Evolutionary conservation across 768 basidiomycete species (phyloP).

Genomic region (Suillus weaverae): DNA sequence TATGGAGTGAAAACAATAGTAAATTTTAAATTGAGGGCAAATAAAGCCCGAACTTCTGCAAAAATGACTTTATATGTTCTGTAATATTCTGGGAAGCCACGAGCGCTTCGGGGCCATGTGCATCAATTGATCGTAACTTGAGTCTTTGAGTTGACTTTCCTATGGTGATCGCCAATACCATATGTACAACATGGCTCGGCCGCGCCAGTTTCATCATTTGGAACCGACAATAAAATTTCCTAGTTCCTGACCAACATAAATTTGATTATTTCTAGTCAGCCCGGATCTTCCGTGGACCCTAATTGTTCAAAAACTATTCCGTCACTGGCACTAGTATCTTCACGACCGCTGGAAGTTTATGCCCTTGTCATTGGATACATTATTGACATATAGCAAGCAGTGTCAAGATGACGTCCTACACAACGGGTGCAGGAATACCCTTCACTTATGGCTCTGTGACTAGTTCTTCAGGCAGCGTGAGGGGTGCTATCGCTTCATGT

Average conservation of each 20-base stretch:
- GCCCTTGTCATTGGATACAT: not conserved
- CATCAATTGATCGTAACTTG: not conserved
- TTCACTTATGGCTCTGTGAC: slow-evolving; percentile 49
- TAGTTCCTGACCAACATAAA: not conserved
- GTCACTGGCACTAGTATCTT: not conserved
- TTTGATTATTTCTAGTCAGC: no score
- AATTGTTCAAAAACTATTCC: not conserved
- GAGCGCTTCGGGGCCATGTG: no score
- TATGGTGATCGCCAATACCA: no score
- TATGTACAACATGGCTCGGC: no score
- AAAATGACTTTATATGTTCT: no score
- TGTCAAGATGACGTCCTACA: slow-evolving; percentile 47
- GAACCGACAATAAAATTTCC: not conserved
- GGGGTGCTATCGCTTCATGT: slow-evolving; percentile 65
- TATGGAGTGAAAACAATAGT: no score
- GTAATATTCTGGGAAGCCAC: no score
- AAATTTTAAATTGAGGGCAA: no score
- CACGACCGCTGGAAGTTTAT: not conserved
- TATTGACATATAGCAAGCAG: not conserved
- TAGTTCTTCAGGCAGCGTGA: slow-evolving; percentile 44
- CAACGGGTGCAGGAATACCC: slow-evolving; percentile 25
- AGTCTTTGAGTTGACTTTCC: no score
- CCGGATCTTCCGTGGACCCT: not conserved
- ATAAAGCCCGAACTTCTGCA: not conserved
- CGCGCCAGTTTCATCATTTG: no score